phyloP scores from a whole-genome alignment of 768 basidiomycete species.

The Amanita phalloides region DNA sequence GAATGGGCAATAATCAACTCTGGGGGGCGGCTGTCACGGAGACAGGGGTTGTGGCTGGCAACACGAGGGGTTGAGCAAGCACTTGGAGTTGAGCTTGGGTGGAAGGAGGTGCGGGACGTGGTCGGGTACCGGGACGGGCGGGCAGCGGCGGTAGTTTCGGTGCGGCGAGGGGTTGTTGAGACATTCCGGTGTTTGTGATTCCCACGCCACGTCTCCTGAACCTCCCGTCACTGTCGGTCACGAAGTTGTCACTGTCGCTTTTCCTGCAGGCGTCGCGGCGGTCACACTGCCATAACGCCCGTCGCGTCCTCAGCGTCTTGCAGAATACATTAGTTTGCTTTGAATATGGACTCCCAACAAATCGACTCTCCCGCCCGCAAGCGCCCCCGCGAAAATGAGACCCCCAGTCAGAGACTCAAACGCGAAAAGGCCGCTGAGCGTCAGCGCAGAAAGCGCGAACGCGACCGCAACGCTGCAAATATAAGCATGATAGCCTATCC shows the following conservation, averaged over 20 bases:
- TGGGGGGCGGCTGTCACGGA: conserved; percentile 26
- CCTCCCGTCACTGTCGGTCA: conserved; percentile 37
- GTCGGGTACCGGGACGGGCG: conserved; percentile 30
- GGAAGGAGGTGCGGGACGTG: conserved; percentile 18
- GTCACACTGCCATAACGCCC: conserved; percentile 33
- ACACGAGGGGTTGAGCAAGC: conserved; percentile 31
- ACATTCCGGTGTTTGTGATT: conserved; percentile 14
- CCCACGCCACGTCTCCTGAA: conserved; percentile 14
- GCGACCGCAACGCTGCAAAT: conserved; percentile 36
- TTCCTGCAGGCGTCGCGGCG: conserved; percentile 24
- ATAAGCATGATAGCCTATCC: conserved; percentile 27
- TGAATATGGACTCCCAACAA: conserved; percentile 11
- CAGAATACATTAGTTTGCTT: conserved; percentile 3
- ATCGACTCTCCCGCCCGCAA: conserved; percentile 25
- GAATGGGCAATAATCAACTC: conserved; percentile 36
- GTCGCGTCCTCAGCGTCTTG: conserved; percentile 6
- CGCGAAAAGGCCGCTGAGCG: conserved; percentile 83
- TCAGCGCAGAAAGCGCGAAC: conserved; percentile 75
- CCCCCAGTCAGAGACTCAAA: conserved; percentile 60
- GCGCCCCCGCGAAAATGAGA: conserved; percentile 63
- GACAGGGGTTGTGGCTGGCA: conserved; percentile 28
- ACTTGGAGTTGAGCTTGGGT: conserved; percentile 21
- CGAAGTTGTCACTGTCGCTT: conserved; percentile 36
- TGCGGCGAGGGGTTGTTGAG: conserved; percentile 21
- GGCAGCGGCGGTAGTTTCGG: conserved; percentile 31